Evolutionary conservation across 192 early-diverging fungal genomes (phyloP).

Genomic region (Coemansia sp.): DNA sequence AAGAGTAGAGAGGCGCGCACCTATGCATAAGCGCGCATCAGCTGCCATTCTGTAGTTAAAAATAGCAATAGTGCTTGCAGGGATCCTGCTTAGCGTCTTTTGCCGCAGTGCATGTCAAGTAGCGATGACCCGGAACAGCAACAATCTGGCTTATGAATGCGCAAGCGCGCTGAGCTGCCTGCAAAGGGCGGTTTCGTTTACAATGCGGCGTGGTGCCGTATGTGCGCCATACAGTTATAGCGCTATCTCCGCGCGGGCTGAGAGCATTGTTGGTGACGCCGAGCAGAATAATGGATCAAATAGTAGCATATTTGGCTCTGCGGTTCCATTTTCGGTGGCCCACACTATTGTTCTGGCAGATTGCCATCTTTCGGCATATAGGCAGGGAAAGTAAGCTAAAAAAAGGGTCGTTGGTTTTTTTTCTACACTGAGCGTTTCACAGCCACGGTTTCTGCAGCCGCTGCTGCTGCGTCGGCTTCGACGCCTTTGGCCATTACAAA

Average conservation of each 20-base stretch:
- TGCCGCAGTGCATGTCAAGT: background rate
- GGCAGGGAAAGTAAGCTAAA: background rate
- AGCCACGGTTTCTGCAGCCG: background rate
- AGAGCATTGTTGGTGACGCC: background rate
- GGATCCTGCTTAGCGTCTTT: background rate
- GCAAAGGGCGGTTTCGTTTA: background rate
- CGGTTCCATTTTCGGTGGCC: background rate
- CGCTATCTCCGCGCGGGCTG: background rate
- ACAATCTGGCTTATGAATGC: background rate
- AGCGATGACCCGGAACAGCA: background rate
- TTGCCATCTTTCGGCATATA: background rate
- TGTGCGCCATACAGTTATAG: slow-evolving; percentile 7
- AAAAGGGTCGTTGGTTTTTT: background rate
- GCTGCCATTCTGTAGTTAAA: background rate
- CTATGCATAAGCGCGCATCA: background rate
- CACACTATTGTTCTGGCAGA: background rate
- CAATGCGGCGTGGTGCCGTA: background rate
- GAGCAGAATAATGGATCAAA: background rate
- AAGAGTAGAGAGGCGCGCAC: background rate
- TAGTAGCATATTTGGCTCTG: slow-evolving; percentile 4
- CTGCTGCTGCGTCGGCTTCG: background rate
- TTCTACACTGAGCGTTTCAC: background rate
- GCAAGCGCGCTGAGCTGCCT: background rate
- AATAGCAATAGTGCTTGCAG: background rate
- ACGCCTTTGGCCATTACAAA: background rate